phyloP scores from a whole-genome alignment of 306 rosid genomes.

The Cucurbita argyrosperma region DNA sequence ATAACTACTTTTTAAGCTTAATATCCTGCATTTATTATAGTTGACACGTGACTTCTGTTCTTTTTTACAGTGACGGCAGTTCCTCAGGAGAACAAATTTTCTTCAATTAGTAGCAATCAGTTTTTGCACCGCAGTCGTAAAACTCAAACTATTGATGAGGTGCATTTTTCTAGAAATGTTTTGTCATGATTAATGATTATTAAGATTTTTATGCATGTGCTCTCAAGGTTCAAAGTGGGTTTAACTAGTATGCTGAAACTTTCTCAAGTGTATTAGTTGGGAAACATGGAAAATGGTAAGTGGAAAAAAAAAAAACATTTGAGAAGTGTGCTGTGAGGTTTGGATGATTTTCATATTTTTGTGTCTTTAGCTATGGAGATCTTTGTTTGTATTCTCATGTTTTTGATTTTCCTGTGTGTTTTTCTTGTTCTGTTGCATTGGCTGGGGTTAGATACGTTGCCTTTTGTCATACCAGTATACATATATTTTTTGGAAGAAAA shows the following conservation, averaged over 20 bases:
- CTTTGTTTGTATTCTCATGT: neutral
- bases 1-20: neutral
- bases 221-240: slow-evolving; percentile 6
- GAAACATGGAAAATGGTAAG: neutral
- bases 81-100: slow-evolving; percentile 54
- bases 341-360: neutral
- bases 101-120: slow-evolving; percentile 54
- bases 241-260: neutral
- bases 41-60: slow-evolving; percentile 3
- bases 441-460: neutral
- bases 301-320: neutral
- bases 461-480: neutral
- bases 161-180: slow-evolving; percentile 4
- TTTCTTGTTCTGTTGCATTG: neutral
- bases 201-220: slow-evolving; percentile 8
- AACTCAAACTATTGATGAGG: slow-evolving; percentile 91
- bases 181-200: neutral
- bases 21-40: slow-evolving; percentile 6
- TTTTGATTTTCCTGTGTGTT: neutral
- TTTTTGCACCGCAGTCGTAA: slow-evolving; percentile 75
- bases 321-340: slow-evolving; percentile 1
- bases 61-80: slow-evolving; percentile 28
- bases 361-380: neutral
- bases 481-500: no score
- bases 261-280: neutral